Base-by-base conservation (phyloP, 2,329 filamentous ascomycete genomes). In the Ophiostoma sp. region DNA sequence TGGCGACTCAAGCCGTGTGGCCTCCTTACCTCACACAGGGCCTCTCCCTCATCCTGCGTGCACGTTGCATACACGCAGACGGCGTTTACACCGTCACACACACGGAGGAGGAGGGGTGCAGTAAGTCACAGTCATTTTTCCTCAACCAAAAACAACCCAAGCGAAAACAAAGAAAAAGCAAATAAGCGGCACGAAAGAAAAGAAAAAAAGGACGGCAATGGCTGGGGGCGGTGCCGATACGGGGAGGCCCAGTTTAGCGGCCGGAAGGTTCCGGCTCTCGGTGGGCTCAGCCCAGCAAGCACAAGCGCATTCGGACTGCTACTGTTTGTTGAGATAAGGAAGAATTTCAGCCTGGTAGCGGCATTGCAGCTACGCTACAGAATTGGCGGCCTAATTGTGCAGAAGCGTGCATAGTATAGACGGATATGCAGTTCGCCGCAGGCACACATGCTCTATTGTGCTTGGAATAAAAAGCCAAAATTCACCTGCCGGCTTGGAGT, bases 1-100 rank as follows among this genome's bases (percentile, higher is more conserved):
- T 67, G 65, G 65, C 65, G 39, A 33, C 62, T 65, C 36, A 33
- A 39, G 62, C 62, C 7, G 62, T 65, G 62, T 23, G 62, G 39
- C n/a, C 36, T n/a, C 13, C n/a, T 67, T 67, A 44, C 27, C 35
- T 67, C 10, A 27, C 65, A 57, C 52, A 57, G n/a, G 52, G 23
- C 52, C 23, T 23, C 52, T 23, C 20, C 64, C 20, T 66, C 15
- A 20, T 64, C 33, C 35, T 65, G 8, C 35, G 17, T 39, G 20
- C 62, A 65, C n/a, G 62, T 65, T 65, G 20, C n/a, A 65, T 65
- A 20, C 60, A 64, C 60, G 35, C 62, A 36, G 7, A 39, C 33
- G 20, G 33, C 62, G 33, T 64, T 23, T 39, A n/a, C 35, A 39
- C 35, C 62, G 33, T 39, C 33, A 23, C 33, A 39, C 35, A 20